Evolutionary conservation across 352 stramenopile species (phyloP).

Genomic region (Pythium pectinolyticum): DNA sequence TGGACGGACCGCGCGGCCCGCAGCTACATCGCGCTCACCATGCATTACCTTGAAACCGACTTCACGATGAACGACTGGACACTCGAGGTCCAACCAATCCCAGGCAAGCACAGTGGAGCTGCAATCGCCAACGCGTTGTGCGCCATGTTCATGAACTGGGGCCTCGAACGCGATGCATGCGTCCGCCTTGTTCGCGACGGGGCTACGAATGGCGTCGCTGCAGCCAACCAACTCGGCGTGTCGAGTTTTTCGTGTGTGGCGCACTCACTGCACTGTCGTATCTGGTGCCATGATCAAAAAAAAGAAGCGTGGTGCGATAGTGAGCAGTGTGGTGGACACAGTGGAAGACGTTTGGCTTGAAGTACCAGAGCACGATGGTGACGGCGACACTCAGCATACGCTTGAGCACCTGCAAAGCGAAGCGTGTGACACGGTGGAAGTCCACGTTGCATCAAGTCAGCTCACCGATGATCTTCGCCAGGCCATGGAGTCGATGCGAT

Average conservation of each 20-base stretch:
- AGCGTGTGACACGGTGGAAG: background rate
- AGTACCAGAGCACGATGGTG: too few relatives aligned
- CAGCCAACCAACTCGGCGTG: background rate
- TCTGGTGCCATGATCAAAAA: background rate
- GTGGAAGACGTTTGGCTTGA: background rate
- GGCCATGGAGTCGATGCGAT: background rate
- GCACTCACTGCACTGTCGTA: background rate
- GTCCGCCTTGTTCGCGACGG: too few relatives aligned
- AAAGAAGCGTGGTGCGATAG: background rate
- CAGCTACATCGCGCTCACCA: background rate
- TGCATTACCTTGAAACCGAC: background rate
- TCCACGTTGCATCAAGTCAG: background rate
- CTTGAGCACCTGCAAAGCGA: background rate
- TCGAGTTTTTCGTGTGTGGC: background rate
- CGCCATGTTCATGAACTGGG: background rate
- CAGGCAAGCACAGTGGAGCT: background rate
- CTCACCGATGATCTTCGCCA: background rate
- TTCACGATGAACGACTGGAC: background rate
- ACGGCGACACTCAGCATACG: background rate
- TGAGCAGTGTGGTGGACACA: background rate
- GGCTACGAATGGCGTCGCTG: too few relatives aligned
- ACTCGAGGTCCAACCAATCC: background rate
- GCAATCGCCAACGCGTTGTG: background rate
- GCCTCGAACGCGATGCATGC: background rate
- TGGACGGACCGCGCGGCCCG: background rate